Base-by-base conservation (phyloP, 2,329 filamentous ascomycete genomes). In the Peltaster fructicola region DNA sequence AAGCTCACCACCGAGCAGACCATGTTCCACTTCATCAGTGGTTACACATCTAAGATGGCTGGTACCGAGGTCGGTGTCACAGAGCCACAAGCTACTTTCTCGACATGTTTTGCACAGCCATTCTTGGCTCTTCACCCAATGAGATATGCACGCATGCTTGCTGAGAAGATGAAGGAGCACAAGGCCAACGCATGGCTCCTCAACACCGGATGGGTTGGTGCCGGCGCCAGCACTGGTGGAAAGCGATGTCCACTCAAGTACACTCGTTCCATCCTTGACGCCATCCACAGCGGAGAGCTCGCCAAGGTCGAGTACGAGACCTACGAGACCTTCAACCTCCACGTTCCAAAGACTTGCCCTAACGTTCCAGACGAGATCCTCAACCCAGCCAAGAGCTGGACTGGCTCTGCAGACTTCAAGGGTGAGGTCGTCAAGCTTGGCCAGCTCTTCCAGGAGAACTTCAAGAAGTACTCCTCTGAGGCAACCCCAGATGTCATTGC, bases 11-110 rank as follows among this genome's bases (percentile, higher is more conserved):
- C 76, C 37, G 72, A 80, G 46, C 88, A 95, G 63, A 92, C 82
- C 55, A 95, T 98, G 85, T 98, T 95, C 75, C 88, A 98, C 68
- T 98, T 98, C 73, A 98, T 98, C 59, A 91, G 80, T 10, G 88
- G 88, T 44, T 98, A 98, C 68, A 98, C 88, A 37, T 95, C 85
- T 51, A 98, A 98, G 74, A 98, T 98, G 88, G 88, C 88, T 38
- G 88, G 88, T 48, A 98, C 88, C 16, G 88, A 98, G 62, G 81
- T 93, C 39, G 88, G 88, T 48, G 73, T 98, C 38, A 90, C 79
- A 7, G 88, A 98, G 61, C 88, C 88, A 37, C 81, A 95, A 60
- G 88, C 88, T 13, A 98, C 88, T 47, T 98, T 98, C 73, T 95
- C 84, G 14, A 90, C 84, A 26, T 98, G 88, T 72, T 98, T 98